Conservation (phyloP, 2,329 filamentous ascomycete species). For the Periconia sp. region DNA sequence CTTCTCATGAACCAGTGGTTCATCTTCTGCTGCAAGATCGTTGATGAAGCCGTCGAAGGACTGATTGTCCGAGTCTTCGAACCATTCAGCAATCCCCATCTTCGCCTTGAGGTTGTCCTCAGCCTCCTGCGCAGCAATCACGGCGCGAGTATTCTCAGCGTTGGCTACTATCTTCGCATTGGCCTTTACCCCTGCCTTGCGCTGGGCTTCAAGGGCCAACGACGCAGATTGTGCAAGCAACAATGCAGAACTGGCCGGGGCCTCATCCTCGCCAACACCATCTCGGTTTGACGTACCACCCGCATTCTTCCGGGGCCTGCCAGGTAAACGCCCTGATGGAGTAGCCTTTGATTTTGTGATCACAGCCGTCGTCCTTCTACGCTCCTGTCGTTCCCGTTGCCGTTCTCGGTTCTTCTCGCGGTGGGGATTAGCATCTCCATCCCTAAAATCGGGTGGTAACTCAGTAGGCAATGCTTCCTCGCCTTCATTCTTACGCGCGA, state of each 20-base stretch:
- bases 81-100: conserved; percentile 39
- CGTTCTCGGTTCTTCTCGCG: conserved; percentile 34
- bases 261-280: conserved; percentile 38
- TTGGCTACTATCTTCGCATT: too few relatives aligned
- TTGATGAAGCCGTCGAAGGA: conserved; percentile 36
- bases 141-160: conserved; percentile 23
- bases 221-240: conserved; percentile 33
- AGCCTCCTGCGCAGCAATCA: conserved; percentile 33
- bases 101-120: conserved; percentile 44
- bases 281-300: conserved; percentile 34
- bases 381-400: conserved; percentile 27
- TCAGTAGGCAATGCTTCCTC: conserved; percentile 52
- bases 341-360: conserved; percentile 32
- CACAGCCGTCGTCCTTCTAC: conserved; percentile 30
- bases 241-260: conserved; percentile 27
- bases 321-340: conserved; percentile 31
- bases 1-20: conserved; percentile 15
- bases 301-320: conserved; percentile 29
- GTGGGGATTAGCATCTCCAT: conserved; percentile 37
- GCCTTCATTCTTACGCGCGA: conserved; percentile 49
- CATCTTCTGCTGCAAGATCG: conserved; percentile 27
- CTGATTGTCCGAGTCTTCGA: conserved; percentile 29
- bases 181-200: too few relatives aligned
- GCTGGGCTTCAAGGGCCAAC: conserved; percentile 31
- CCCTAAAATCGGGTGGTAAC: conserved; percentile 50